Base-by-base conservation (phyloP, 768 basidiomycete genomes). In the Kwoniella sp. region DNA sequence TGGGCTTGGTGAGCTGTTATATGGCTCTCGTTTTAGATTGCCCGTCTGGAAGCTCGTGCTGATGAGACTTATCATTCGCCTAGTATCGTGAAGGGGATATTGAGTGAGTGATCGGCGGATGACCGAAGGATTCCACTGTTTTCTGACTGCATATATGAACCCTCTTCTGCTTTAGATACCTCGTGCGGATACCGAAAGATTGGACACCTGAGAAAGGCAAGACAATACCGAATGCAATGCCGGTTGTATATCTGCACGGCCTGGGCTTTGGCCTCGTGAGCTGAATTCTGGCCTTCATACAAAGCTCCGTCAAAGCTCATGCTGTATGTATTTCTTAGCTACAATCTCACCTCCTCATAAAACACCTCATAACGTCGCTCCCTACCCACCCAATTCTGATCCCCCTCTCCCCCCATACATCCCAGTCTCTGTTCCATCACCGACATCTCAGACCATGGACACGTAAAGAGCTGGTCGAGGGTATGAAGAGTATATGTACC, bases 201-300 rank as follows among this genome's bases (percentile, higher is more conserved):
- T 92, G 91, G 90, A 82, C 87, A 49, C 79, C 85, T 2, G 76
- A 77, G 19, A 83, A 76, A 44, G 87, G 85, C 25, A 83, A 83
- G 29, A 84, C 86, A 3, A 55, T 69, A 7, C 56, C 72, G 10
- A 73, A 76, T 36, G 65, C 68, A n/a, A 66, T 76, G 46, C 93
- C 93, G 0, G 80, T 94, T 37, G 84, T 96, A 17, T 91, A 93
- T 74, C 78, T 92, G 37, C 92, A 96, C 72, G 94, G 94, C 2
- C 85, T 98, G 1, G 93, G 93, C 10, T 83, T 94, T 53, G 92
- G 92, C 2, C 79, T 91, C 1, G 66, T 69, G 27, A 63, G 13
- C 17, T 26, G 22, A 24, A 22, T 4, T 29, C n/a, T n/a, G n/a
- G n/a, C n/a, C n/a, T n/a, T n/a, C n/a, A n/a, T n/a, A n/a, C n/a